Base-by-base conservation (phyloP, 2,329 filamentous ascomycete species). In the Aureobasidium leucospermi region DNA sequence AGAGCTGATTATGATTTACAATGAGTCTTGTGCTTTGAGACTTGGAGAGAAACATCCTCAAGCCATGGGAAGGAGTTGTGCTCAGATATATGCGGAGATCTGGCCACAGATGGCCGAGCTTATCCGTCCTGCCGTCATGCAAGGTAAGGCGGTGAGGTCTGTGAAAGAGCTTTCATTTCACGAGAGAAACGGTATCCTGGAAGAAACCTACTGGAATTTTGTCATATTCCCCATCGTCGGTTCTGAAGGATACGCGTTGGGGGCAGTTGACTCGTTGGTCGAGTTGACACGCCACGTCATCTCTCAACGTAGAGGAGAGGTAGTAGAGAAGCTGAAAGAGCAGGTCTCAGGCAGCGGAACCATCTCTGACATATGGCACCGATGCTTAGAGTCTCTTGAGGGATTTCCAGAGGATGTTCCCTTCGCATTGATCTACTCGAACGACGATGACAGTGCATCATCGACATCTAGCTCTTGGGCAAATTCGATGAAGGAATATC, bases 1-100 rank as follows among this genome's bases (percentile, higher is more conserved):
- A 5, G 64, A 71, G 0, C 65, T 68, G n/a, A 67, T 16, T 19
- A 51, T 52, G 46, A 59, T 74, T 13, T 72, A 73, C 63, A 74
- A 74, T 31, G 69, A 71, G 43, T 60, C 67, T 0, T 71, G 71
- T 28, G 65, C 70, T 7, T 63, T 67, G 29, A 58, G 73, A 3
- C 62, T 73, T 11, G 68, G 68, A 4, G 43, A 58, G 1, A 64
- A 71, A 15, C 71, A 73, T 32, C 63, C 62, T 10, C 29, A 39
- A 4, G 57, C 62, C 6, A 53, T 63, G 36, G 62, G 62, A n/a
- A 58, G 32, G 36, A 69, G 66, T 45, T 59, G 29, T 10, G 32
- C 51, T 9, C 58, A 60, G 11, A 48, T 61, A 16, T 61, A 58
- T 28, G 43, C 41, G 29, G 61, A 64, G 38, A 49, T 60, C 16